Conservation (phyloP, 1,284 basidiomycete species). For the Puccinia hordei region DNA sequence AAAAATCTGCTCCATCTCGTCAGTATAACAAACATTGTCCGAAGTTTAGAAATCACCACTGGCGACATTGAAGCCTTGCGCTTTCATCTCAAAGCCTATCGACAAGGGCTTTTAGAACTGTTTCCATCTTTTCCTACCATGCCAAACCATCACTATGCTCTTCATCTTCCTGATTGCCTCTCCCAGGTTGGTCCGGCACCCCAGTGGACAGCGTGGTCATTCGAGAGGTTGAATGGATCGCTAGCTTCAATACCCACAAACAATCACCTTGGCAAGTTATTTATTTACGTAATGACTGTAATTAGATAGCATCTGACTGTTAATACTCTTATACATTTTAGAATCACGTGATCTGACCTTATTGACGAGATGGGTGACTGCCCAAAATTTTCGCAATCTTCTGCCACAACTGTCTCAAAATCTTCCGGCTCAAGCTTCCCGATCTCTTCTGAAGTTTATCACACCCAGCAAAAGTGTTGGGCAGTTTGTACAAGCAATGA, state of each 20-base stretch:
- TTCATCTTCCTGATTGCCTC: conserved; percentile 39
- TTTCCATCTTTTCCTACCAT: conserved; percentile 9
- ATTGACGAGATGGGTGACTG: background rate
- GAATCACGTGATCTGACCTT: conserved; percentile 4
- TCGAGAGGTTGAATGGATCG: conserved; percentile 32
- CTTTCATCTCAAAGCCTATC: conserved; percentile 24
- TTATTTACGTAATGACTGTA: background rate
- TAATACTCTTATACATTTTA: background rate
- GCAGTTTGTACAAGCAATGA: conserved; percentile 22
- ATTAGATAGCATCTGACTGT: background rate
- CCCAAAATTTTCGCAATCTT: conserved; percentile 5
- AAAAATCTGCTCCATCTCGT: conserved; percentile 1
- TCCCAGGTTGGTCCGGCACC: conserved; percentile 21
- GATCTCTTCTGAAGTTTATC: conserved; percentile 18
- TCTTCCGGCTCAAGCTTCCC: background rate
- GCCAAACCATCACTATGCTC: conserved; percentile 44
- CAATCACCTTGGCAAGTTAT: conserved; percentile 9
- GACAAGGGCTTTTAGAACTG: conserved; percentile 26
- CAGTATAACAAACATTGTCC: conserved; percentile 24
- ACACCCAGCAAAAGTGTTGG: conserved; percentile 11
- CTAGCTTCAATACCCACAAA: conserved; percentile 63
- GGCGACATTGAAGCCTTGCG: conserved; percentile 19
- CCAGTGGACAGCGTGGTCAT: conserved; percentile 39
- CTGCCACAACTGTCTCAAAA: background rate
- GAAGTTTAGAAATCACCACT: background rate